Percentiles rank a stretch among this genome's conserved stretches.
phyloP scores from a whole-genome alignment of 2,329 filamentous ascomycete genomes.

The Aspergillus bombycis region DNA sequence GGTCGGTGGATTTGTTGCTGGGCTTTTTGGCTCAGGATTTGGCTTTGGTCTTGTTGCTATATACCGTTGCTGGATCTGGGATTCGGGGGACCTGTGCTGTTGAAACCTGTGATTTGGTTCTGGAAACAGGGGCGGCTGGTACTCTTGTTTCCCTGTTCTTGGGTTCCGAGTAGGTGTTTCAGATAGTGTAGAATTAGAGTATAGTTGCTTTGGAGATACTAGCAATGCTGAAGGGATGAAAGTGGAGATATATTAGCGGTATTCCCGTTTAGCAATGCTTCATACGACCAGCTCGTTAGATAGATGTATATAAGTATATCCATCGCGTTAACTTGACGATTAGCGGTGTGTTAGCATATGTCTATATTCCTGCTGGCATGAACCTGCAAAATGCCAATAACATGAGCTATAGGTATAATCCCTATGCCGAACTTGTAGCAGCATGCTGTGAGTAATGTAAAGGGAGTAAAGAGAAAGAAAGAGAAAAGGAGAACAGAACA shows the following conservation, averaged over 20 bases:
- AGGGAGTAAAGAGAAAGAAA: not conserved
- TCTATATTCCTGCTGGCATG: not conserved
- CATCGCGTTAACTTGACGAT: not conserved
- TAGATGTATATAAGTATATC: not conserved
- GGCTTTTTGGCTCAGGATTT: too few species aligned
- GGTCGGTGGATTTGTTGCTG: too few species aligned
- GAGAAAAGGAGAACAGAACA: not conserved
- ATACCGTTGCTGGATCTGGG: not conserved
- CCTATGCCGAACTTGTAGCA: not conserved
- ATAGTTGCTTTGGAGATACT: not conserved
- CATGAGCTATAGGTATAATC: not conserved
- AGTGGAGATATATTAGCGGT: too few species aligned
- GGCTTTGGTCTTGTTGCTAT: not conserved
- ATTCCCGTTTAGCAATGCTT: accelerated
- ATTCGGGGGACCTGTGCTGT: not conserved
- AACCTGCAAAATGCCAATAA: not conserved
- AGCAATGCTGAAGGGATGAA: accelerated
- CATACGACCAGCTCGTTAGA: too few species aligned
- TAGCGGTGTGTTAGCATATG: not conserved
- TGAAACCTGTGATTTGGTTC: too few species aligned
- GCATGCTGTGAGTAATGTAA: not conserved
- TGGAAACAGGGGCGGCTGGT: too few species aligned
- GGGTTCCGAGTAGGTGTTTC: not conserved
- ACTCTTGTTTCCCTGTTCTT: too few species aligned
- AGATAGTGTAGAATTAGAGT: not conserved